Evolutionary conservation across 495 filamentous ascomycete genomes (phyloP).

Genomic region (Clavariopsis aquatica): DNA sequence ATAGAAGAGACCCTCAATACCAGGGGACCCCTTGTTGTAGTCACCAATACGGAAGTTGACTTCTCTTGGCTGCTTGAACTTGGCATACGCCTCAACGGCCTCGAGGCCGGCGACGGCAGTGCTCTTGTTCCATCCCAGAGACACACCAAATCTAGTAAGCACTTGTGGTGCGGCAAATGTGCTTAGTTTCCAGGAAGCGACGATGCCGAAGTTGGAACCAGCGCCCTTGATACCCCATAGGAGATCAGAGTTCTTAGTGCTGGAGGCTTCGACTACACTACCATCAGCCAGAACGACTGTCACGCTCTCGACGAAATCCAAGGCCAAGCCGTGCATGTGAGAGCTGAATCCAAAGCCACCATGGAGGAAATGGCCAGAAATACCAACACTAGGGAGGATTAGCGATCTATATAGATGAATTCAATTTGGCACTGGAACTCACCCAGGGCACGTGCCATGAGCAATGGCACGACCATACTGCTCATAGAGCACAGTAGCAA

Average conservation of each 20-base stretch:
- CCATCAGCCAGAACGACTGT: conserved; percentile 65
- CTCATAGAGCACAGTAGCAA: conserved; percentile 58
- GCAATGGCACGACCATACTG: conserved; percentile 65
- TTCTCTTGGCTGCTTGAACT: conserved; percentile 9
- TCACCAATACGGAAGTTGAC: conserved; percentile 22
- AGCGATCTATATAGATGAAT: background rate
- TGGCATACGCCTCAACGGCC: conserved; percentile 19
- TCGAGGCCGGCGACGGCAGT: conserved; percentile 14
- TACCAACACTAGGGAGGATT: conserved; percentile 51
- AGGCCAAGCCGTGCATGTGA: conserved; percentile 61
- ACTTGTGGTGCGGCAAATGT: conserved; percentile 58
- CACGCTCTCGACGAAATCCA: conserved; percentile 63
- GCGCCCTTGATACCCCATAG: conserved; percentile 60
- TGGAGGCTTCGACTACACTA: conserved; percentile 48
- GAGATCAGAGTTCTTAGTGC: conserved; percentile 39
- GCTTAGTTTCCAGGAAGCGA: conserved; percentile 61
- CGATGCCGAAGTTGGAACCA: conserved; percentile 61
- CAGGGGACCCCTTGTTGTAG: conserved; percentile 13
- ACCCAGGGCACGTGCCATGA: conserved; percentile 62
- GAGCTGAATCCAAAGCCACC: conserved; percentile 65
- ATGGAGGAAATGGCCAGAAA: conserved; percentile 70
- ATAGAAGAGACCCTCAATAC: conserved; percentile 22
- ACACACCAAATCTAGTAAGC: conserved; percentile 5
- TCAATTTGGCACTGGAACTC: background rate
- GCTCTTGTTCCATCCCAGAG: conserved; percentile 13